Base-by-base conservation (phyloP, 441 rosid species). In the Euphorbia corollata region DNA sequence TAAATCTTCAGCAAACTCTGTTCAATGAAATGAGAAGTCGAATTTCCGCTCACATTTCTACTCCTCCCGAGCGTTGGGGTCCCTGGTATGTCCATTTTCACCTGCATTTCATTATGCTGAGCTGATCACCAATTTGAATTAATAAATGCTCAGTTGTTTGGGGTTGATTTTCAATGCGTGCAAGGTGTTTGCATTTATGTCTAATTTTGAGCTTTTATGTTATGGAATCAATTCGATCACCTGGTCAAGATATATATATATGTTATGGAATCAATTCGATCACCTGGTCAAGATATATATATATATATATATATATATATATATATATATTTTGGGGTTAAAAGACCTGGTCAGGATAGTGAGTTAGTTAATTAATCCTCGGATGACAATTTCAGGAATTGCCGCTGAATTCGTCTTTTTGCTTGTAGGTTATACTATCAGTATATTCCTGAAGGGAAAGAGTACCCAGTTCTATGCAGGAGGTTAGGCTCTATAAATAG, bases 61-160 rank as follows among this genome's bases (percentile, higher is more conserved):
- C 98, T 74, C 84, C 91, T 9, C 85, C 86, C 30, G 96, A 90
- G 79, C 87, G 79, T 58, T 87, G 93, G 93, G 98, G 96, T 65
- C 90, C 79, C 71, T 92, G 97, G 98, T 90, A 68, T 19, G 81
- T 79, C 65, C 71, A 39, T 64, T 60, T 45, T 22, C 50, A 9
- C 27, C 8, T 9, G 34, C 66, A 68, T 64, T 61, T 57, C 70
- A 24, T 57, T 24, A 32, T 24, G 38, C 30, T 24, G 8, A 11
- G 61, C 18, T 24, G 19, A 57, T n/a, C 39, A 55, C 16, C 24
- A 10, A 0, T 24, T 15, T 12, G 24, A 57, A 57, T 57, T 27
- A 6, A 23, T 9, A n/a, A 3, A 30, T 27, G 20, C 19, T 27
- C 19, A n/a, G 41, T 13, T 8, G n/a, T 59, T 59, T 15, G 43